Conservation (phyloP, 192 early-diverging fungal genomes). For the Coemansia sp. region DNA sequence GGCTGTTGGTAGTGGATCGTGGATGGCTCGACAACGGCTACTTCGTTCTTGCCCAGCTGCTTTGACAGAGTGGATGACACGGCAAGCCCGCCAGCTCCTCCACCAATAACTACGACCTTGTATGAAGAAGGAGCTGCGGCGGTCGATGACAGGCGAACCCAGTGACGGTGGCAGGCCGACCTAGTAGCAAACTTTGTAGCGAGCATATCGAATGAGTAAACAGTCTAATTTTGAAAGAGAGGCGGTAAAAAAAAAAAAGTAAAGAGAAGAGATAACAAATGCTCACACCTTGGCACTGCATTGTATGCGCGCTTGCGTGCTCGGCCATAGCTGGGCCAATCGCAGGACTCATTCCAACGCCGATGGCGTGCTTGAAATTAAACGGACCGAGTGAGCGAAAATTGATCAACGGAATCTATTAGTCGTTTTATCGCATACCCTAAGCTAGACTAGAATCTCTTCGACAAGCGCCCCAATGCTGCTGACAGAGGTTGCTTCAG, state of each 20-base stretch:
- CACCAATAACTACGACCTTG: slow-evolving; percentile 58
- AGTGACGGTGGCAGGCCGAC: slow-evolving; percentile 18
- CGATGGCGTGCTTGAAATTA: not conserved
- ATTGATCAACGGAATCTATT: not conserved
- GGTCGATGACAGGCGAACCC: slow-evolving; percentile 40
- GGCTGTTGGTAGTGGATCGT: slow-evolving; percentile 83
- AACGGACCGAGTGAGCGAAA: no score
- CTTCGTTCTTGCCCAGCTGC: slow-evolving; percentile 64
- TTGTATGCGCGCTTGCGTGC: not conserved
- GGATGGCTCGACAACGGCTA: slow-evolving; percentile 79
- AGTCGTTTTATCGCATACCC: not conserved
- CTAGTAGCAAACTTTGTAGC: slow-evolving; percentile 33
- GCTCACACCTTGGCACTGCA: no score
- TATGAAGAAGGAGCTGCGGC: slow-evolving; percentile 45
- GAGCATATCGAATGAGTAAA: slow-evolving; percentile 18
- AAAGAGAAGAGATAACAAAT: slow-evolving; percentile 1
- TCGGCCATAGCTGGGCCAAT: slow-evolving; percentile 2
- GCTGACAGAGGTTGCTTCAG: not conserved
- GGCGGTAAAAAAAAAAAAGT: not conserved
- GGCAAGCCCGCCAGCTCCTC: slow-evolving; percentile 56
- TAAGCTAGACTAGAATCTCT: slow-evolving; percentile 14
- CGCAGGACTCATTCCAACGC: not conserved
- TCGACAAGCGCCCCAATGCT: slow-evolving; percentile 14
- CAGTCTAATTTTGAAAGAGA: not conserved
- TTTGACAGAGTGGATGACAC: slow-evolving; percentile 73